Conservation (phyloP, 441 rosid genomes). For the Erodium moschatum region DNA sequence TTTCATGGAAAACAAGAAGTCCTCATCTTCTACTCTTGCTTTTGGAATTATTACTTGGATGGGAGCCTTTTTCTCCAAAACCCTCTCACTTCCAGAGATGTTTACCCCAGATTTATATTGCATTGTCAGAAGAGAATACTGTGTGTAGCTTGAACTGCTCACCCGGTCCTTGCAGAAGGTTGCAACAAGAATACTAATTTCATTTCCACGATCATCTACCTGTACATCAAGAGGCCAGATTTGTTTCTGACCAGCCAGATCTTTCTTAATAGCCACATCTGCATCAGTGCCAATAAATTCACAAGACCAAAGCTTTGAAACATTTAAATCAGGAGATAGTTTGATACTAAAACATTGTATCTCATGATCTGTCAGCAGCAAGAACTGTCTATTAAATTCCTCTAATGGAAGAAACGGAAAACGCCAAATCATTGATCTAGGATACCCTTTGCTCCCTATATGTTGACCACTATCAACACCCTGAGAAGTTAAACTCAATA, state of each 20-base stretch:
- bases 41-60: conserved; percentile 90
- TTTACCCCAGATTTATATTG: conserved; percentile 53
- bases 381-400: conserved; percentile 49
- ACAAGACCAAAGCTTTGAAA: conserved; percentile 69
- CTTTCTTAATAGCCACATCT: conserved; percentile 77
- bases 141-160: conserved; percentile 82
- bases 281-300: conserved; percentile 75
- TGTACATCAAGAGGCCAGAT: conserved; percentile 89
- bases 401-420: conserved; percentile 27
- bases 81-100: conserved; percentile 37
- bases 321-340: conserved; percentile 36
- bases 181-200: conserved; percentile 75
- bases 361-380: conserved; percentile 66
- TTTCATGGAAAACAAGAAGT: conserved; percentile 76
- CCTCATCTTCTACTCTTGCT: conserved; percentile 88
- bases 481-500: conserved; percentile 28
- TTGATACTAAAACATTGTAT: conserved; percentile 53
- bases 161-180: conserved; percentile 79
- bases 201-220: conserved; percentile 69
- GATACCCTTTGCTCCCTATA: conserved; percentile 53
- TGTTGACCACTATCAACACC: conserved; percentile 32
- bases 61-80: conserved; percentile 81
- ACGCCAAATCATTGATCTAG: conserved; percentile 75
- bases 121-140: conserved; percentile 79
- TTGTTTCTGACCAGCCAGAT: conserved; percentile 86